Evolutionary conservation across 208 protist genomes (phyloP).

Genomic region (Lotmaria passim): DNA sequence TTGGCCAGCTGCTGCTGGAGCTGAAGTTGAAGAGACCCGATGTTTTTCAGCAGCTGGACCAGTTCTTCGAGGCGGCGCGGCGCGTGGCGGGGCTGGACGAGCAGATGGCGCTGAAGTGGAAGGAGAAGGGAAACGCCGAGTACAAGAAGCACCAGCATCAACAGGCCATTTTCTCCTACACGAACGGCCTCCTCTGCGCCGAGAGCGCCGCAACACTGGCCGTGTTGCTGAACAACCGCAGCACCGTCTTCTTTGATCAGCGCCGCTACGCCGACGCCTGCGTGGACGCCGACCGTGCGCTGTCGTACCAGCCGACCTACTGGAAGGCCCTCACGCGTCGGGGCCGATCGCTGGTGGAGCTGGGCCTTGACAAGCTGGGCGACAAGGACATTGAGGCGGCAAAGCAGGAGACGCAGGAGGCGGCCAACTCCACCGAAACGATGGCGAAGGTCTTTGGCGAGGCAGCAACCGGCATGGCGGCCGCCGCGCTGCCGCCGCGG

Average conservation of each 20-base stretch:
- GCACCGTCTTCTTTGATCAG: conserved; percentile 66
- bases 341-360: conserved; percentile 62
- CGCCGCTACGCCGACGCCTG: conserved; percentile 62
- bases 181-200: conserved; percentile 78
- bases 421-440: conserved; percentile 45
- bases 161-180: conserved; percentile 70
- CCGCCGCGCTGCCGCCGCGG: conserved; percentile 39
- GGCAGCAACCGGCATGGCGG: conserved; percentile 20
- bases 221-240: conserved; percentile 77
- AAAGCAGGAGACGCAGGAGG: conserved; percentile 27
- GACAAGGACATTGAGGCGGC: conserved; percentile 68
- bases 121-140: conserved; percentile 76
- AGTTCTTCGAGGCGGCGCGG: conserved; percentile 36
- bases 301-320: conserved; percentile 57
- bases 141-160: conserved; percentile 50
- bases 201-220: conserved; percentile 66
- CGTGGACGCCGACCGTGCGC: conserved; percentile 64
- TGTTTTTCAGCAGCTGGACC: conserved; percentile 43
- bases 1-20: conserved; percentile 50
- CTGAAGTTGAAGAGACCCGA: conserved; percentile 39
- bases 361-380: conserved; percentile 60
- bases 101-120: conserved; percentile 69
- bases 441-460: conserved; percentile 60
- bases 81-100: conserved; percentile 54
- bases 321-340: conserved; percentile 83